Conservation (phyloP, 1,139 yeast genomes). For the Candida pseudoviswanathii region DNA sequence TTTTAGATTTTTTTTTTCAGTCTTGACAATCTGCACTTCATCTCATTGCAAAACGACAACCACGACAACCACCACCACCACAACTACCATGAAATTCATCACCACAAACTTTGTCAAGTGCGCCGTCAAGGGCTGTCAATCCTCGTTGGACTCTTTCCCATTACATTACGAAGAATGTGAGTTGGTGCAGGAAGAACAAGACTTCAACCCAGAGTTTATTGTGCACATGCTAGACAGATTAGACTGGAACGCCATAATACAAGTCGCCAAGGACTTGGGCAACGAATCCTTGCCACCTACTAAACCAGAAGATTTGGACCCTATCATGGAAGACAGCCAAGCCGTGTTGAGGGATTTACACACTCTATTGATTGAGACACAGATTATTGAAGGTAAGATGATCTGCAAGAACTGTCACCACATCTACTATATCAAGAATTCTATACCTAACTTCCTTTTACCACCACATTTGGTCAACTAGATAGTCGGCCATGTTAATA, state of each 20-base stretch:
- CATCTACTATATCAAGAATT: constrained; percentile 84
- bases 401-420: constrained; percentile 84
- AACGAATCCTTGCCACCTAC: constrained; percentile 62
- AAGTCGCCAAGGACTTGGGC: constrained; percentile 77
- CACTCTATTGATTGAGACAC: constrained; percentile 77
- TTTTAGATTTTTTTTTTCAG: constrained; percentile 1
- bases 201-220: constrained; percentile 81
- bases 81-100: constrained; percentile 70
- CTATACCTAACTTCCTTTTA: constrained; percentile 88
- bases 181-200: constrained; percentile 75
- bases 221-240: constrained; percentile 76
- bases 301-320: constrained; percentile 64
- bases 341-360: constrained; percentile 75
- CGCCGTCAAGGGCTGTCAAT: constrained; percentile 80
- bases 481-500: background rate
- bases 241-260: constrained; percentile 82
- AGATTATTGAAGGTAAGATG: constrained; percentile 87
- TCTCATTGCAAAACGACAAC: background rate
- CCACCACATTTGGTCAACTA: constrained; percentile 75
- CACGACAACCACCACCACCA: background rate
- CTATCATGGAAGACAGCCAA: constrained; percentile 59
- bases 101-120: constrained; percentile 96
- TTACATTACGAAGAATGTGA: constrained; percentile 71
- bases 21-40: background rate
- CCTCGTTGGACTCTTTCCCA: constrained; percentile 79